Evolutionary conservation across 2,329 filamentous ascomycete species (phyloP), one percentile per base, ranked within the genome.

Genomic region (Apiospora koreana): DNA sequence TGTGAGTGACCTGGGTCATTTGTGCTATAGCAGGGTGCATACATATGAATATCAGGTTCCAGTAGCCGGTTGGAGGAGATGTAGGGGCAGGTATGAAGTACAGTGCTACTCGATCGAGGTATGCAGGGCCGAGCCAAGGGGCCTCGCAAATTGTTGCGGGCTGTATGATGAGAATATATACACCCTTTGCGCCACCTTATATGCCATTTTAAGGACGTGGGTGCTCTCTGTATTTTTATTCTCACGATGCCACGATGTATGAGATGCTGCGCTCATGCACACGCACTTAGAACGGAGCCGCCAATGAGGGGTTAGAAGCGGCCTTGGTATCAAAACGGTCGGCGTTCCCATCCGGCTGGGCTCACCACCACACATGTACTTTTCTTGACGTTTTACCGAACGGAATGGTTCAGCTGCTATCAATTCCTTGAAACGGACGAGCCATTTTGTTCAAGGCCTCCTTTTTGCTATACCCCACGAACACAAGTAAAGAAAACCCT

Each of bases 341-440:
- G 54, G 54, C 54, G 31, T 62, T 62, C 54, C 54, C 54, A 62
- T 62, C 54, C 54, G 54, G 31, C 54, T 62, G 54, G 54, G 54
- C 28, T 38, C 31, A 62, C 31, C 50, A 58, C 50, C 3, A 58
- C 28, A n/a, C n/a, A n/a, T n/a, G n/a, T n/a, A n/a, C n/a, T n/a
- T 7, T 35, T 35, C 43, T n/a, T 35, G 35, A 35, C 50, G 50
- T n/a, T 31, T 25, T 58, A n/a, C 50, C 50, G 10, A 18, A 14
- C 21, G 9, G 54, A 38, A n/a, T 18, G 31, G 21, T 62, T 38
- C 28, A 21, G 28, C 18, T 58, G 50, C 50, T 58, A 58, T 21
- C 35, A 4, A 3, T 35, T 35, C 35, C 50, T 58, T 28, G 48
- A 58, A 21, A 21, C 50, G 16, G 28, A 58, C 25, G 50, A 58